Evolutionary conservation across 1,139 yeast species (phyloP), one percentile per base, ranked within the genome.

Genomic region (Blastobotrys capitulatus): DNA sequence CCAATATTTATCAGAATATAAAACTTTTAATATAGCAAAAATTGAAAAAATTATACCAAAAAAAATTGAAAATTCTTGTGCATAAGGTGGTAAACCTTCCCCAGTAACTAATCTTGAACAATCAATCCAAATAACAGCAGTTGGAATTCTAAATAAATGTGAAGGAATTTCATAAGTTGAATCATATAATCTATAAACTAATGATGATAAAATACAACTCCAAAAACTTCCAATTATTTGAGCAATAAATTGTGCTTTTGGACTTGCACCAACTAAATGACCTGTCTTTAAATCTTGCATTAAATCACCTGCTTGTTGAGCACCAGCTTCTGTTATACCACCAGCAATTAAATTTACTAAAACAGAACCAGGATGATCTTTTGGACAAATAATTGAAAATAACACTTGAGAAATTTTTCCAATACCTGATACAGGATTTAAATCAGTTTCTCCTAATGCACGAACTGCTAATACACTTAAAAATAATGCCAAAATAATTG

Each of bases 241-340:
- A 0, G 97, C 97, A 29, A 82, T 63, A 60, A 92, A 90, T 67
- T 92, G 98, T 1, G 96, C 96, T 52, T 76, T 77, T 20, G 97
- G 97, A 0, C 96, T 85, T 0, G 97, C 97, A 10, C 95, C 96
- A 4, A 92, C 64, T 46, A 92, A 67, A 67, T 87, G 95, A 0
- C 98, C 97, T 0, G 98, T 90, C 65, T 92, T 92, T 59, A 90
- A 74, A 67, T 92, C 98, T 72, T 92, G 97, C 96, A 90, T 87
- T 62, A 92, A 73, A 68, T 92, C 98, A 15, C 98, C 98, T 0
- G 97, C 97, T 67, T 92, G 98, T 67, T 92, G 97, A 1, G 98
- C 97, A 7, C 98, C 97, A 0, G 98, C 97, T 68, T 92, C 98
- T 0, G 97, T 95, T 32, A 92, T 83, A 7, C 96, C 97, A 15